Base-by-base conservation (phyloP, 1,284 basidiomycete genomes). In the Rhodotorula sp. region DNA sequence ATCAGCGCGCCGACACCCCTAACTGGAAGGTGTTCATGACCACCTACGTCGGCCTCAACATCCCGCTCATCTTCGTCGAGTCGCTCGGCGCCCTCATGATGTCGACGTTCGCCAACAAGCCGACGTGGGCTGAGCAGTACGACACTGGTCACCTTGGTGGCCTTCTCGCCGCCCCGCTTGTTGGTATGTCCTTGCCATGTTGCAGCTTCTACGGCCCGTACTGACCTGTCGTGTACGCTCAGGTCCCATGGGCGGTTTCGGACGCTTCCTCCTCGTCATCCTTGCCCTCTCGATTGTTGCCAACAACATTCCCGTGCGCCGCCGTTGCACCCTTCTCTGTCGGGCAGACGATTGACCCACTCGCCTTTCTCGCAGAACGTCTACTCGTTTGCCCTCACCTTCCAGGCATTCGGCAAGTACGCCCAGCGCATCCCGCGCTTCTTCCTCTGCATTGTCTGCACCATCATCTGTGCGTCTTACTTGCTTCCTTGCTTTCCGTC, bases 1-100 rank as follows among this genome's bases (percentile, higher is more conserved):
- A 83, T 78, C 79, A 82, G 72, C 81, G 82, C 15, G 77, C 76
- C 51, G 76, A 80, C n/a, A 79, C 82, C 1, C 73, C 80, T n/a
- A 48, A 67, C 72, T 86, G 84, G 84, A 88, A 84, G 73, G 85
- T 94, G 44, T 94, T 94, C 82, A 78, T 81, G 57, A 89, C 88
- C 76, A 87, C 91, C 4, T 48, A 70, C 54, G 27, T 90, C 25
- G 92, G 91, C 15, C 86, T 94, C 71, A 81, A 89, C 58, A 75
- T 91, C 8, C 83, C 83, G 3, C 80, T 82, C 70, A 71, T 82
- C 64, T 74, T 81, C 44, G 76, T 81, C 66, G 79, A 81, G 73
- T 80, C 79, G 69, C 78, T 84, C 71, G 79, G 81, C 15, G 92
- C 92, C n/a, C 87, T 86, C 61, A 84, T 84, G 48, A 77, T 77